Conservation (phyloP, 257 asterid genomes). For the Solanum ossicruentum region DNA sequence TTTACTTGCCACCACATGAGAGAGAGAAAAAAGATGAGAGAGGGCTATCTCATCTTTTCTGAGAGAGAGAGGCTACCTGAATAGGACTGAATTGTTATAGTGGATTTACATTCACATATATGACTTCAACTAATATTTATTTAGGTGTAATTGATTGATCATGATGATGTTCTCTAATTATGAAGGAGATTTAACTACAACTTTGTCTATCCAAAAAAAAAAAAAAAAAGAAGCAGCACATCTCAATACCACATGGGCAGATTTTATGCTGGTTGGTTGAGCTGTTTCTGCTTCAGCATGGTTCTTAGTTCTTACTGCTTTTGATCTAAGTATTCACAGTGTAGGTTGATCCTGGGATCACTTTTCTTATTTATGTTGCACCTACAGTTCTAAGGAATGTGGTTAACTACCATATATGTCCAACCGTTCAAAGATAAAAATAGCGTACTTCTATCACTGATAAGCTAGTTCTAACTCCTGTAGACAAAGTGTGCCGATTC, state of each 20-base stretch:
- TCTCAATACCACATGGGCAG: background rate
- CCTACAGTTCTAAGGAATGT: background rate
- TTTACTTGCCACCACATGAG: background rate
- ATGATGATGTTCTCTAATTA: background rate
- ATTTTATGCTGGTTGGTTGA: background rate
- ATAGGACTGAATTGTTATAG: background rate
- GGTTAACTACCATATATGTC: background rate
- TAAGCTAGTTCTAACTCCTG: background rate
- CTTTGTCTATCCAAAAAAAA: background rate
- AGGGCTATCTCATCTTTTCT: no score
- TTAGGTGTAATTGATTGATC: background rate
- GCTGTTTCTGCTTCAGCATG: background rate
- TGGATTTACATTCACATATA: background rate
- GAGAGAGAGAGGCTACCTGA: background rate
- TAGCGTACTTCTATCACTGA: background rate
- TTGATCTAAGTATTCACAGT: background rate
- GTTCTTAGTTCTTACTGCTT: background rate
- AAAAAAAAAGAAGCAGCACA: background rate
- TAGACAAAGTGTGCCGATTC: background rate
- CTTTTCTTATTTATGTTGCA: background rate
- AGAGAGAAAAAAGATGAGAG: background rate
- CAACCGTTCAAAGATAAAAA: background rate
- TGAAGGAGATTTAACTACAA: background rate
- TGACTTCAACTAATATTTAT: background rate
- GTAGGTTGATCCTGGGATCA: background rate